Evolutionary conservation across 1,284 basidiomycete species (phyloP).

Genomic region (Apiotrichum sp.): DNA sequence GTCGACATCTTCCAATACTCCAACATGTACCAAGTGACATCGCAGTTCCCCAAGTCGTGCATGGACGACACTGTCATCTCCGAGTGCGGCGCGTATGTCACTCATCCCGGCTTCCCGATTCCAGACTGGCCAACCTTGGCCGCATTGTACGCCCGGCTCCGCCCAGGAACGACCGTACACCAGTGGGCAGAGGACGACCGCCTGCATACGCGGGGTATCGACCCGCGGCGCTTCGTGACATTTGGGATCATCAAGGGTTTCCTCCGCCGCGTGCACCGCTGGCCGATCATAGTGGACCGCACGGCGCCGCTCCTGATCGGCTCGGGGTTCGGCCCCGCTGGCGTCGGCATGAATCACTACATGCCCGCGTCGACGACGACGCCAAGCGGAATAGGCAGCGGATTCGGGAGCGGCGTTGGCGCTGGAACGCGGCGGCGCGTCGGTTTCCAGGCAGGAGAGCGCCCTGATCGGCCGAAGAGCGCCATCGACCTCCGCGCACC

Average conservation of each 20-base stretch:
- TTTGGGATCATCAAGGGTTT: slow-evolving; percentile 99
- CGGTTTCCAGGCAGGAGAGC: slow-evolving; percentile 4
- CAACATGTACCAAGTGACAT: slow-evolving; percentile 91
- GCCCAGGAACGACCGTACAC: slow-evolving; percentile 72
- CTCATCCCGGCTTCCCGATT: slow-evolving; percentile 54
- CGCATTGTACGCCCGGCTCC: slow-evolving; percentile 78
- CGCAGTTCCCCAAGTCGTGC: slow-evolving; percentile 75
- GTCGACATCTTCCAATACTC: slow-evolving; percentile 96
- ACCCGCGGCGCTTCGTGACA: slow-evolving; percentile 87
- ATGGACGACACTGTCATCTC: slow-evolving; percentile 72
- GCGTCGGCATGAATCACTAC: not conserved
- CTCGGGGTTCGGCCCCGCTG: not conserved
- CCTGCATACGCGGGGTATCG: slow-evolving; percentile 68
- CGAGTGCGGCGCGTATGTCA: slow-evolving; percentile 87
- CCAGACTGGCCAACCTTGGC: slow-evolving; percentile 75
- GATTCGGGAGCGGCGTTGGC: not conserved
- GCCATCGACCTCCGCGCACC: not conserved
- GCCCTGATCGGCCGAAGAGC: not conserved
- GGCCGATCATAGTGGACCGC: slow-evolving; percentile 58
- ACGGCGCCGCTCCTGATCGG: slow-evolving; percentile 7
- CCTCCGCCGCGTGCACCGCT: slow-evolving; percentile 83
- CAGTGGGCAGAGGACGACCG: slow-evolving; percentile 83
- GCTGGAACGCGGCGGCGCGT: slow-evolving; percentile 1
- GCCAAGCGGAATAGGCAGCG: not conserved
- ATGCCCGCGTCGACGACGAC: not conserved